These are phyloP conservation scores for Aegle marmelos DNA, from an alignment of 345 rosid species.

Conservation along the genomic window DNA sequence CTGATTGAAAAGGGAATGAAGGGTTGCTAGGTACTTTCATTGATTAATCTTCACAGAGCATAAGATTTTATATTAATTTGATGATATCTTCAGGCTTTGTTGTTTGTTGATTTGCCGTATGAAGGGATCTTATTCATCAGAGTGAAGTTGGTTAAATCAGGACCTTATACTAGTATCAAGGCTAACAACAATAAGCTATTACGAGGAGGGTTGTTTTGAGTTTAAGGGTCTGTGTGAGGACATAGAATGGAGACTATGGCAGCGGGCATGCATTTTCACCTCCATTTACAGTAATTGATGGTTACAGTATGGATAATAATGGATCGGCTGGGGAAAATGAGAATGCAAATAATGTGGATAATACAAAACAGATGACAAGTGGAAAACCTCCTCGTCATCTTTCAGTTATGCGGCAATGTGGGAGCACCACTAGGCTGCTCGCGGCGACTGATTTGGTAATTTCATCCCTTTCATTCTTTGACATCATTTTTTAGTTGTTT, in stretches of 20 bases:
- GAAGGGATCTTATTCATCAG: conserved; percentile 16
- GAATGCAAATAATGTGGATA: conserved; percentile 44
- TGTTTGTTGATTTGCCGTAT: conserved; percentile 9
- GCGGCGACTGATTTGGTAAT: conserved; percentile 53
- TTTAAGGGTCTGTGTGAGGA: conserved; percentile 9
- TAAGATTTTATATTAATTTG: conserved; percentile 19
- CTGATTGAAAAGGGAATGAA: not conserved
- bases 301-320: conserved; percentile 35
- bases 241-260: conserved; percentile 34
- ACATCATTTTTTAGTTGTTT: not conserved
- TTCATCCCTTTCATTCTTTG: conserved; percentile 13
- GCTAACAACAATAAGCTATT: not conserved
- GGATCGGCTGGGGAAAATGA: conserved; percentile 38
- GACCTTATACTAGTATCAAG: not conserved
- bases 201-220: conserved; percentile 2
- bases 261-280: conserved; percentile 62
- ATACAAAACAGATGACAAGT: conserved; percentile 39
- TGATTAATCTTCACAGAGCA: not conserved
- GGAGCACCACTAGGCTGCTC: conserved; percentile 44
- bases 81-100: conserved; percentile 22
- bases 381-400: conserved; percentile 80
- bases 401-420: conserved; percentile 41
- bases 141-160: not conserved
- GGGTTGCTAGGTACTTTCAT: conserved; percentile 14
- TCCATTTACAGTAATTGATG: conserved; percentile 42